Conservation (phyloP, 225 moss, liverwort and hornwort species). For the Pleurozium schreberi region DNA sequence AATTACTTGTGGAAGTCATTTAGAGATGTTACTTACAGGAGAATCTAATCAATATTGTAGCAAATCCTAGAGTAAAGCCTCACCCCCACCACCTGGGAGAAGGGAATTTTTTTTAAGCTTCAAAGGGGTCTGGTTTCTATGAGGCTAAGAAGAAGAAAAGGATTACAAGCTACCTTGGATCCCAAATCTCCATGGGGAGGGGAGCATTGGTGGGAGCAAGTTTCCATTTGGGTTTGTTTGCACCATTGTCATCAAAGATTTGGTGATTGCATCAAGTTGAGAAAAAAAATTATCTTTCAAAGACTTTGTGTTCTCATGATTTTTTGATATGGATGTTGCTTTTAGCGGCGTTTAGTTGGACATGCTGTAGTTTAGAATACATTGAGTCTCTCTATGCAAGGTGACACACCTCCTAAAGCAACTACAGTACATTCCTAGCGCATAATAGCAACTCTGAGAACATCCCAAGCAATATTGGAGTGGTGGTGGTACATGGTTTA, state of each 20-base stretch:
- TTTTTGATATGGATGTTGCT: fast-evolving
- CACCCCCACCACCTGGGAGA: no score
- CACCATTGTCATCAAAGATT: fast-evolving
- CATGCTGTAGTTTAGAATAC: fast-evolving
- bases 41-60: neutral
- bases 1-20: neutral
- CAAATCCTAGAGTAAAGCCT: neutral
- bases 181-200: fast-evolving
- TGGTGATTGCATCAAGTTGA: neutral
- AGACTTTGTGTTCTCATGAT: fast-evolving
- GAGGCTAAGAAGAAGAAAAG: neutral
- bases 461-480: neutral
- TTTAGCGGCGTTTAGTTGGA: fast-evolving
- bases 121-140: neutral
- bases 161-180: neutral
- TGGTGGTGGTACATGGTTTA: fast-evolving
- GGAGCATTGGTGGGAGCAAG: neutral
- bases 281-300: fast-evolving
- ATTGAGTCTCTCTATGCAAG: neutral
- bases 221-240: neutral
- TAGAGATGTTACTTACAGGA: neutral
- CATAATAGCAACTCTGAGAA: neutral
- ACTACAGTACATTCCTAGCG: fast-evolving
- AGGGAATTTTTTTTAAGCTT: no score
- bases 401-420: no score